Conservation (phyloP, 192 early-diverging fungal species). For the Fimicolochytrium jonesii region DNA sequence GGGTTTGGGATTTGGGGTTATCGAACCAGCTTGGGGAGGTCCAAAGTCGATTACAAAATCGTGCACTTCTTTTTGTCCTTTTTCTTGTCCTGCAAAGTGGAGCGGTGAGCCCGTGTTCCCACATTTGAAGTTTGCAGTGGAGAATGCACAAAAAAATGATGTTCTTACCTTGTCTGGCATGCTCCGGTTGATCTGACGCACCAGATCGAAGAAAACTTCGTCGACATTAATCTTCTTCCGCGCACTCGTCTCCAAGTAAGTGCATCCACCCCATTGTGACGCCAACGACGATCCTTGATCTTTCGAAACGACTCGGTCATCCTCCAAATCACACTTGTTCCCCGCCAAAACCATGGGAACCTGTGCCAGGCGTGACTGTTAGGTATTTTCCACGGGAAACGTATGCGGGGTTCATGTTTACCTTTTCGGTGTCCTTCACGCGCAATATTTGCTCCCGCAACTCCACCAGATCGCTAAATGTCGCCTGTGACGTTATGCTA, state of each 20-base stretch:
- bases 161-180: conserved; percentile 62
- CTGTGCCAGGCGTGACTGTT: conserved; percentile 12
- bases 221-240: conserved; percentile 83
- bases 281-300: conserved; percentile 67
- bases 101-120: too few relatives aligned
- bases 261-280: conserved; percentile 58
- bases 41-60: conserved; percentile 26
- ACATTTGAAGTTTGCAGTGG: neutral
- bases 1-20: too few relatives aligned
- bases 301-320: conserved; percentile 55
- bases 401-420: too few relatives aligned
- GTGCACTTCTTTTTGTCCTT: conserved; percentile 47
- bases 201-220: conserved; percentile 88
- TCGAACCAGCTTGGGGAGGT: too few relatives aligned
- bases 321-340: conserved; percentile 64
- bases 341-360: conserved; percentile 61
- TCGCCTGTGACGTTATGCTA: conserved; percentile 62
- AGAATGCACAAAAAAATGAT: neutral
- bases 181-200: conserved; percentile 81
- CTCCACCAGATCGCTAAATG: conserved; percentile 59
- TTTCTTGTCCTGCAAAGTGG: conserved; percentile 33
- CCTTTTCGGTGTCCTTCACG: conserved; percentile 63
- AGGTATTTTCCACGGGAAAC: neutral
- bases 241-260: conserved; percentile 87
- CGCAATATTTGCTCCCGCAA: conserved; percentile 59